phyloP scores from a whole-genome alignment of 2,329 filamentous ascomycete genomes.

The Arthrobotrys pseudoclavata region DNA sequence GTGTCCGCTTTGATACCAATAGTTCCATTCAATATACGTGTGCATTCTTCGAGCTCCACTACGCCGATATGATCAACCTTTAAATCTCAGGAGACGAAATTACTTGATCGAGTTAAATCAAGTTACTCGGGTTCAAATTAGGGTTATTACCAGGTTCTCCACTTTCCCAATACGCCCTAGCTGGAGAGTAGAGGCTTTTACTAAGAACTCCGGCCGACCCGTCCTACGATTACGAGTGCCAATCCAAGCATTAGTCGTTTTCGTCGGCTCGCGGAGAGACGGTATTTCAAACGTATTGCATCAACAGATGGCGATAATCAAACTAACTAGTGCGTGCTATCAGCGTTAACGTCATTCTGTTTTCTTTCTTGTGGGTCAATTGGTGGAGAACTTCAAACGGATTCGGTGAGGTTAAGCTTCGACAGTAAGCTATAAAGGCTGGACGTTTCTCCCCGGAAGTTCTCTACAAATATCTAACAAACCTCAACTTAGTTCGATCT shows the following conservation, averaged over 20 bases:
- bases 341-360: constrained; percentile 15
- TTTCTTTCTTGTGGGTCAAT: background rate
- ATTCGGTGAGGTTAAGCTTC: background rate
- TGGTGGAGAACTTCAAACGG: background rate
- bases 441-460: background rate
- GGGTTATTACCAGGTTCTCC: constrained; percentile 22
- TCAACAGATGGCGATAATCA: constrained; percentile 16
- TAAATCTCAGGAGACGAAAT: background rate
- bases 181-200: background rate
- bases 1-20: too few relatives aligned
- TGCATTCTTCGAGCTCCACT: too few relatives aligned
- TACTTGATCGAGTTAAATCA: background rate
- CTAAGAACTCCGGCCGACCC: constrained; percentile 14
- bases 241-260: background rate
- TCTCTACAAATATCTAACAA: constrained; percentile 27
- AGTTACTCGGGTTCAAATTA: background rate
- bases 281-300: background rate
- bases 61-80: too few relatives aligned
- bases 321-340: background rate
- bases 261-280: background rate
- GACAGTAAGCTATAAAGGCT: constrained; percentile 16
- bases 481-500: constrained; percentile 9
- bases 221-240: background rate
- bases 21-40: too few relatives aligned
- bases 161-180: constrained; percentile 20